These are phyloP conservation scores for Daedalea quercina DNA, from an alignment of 768 basidiomycete genomes.

Conservation along the genomic window DNA sequence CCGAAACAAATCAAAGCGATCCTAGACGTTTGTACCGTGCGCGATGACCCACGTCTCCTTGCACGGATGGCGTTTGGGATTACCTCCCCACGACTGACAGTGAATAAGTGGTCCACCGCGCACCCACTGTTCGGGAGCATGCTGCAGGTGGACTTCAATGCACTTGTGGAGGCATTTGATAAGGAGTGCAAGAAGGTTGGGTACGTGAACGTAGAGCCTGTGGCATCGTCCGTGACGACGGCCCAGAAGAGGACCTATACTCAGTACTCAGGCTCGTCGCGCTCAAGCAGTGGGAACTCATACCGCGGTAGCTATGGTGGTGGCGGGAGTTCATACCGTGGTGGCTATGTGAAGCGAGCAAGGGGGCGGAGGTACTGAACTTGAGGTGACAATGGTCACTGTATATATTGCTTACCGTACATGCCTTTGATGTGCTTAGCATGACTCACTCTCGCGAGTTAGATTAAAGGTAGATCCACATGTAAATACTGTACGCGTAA, in stretches of 20 bases:
- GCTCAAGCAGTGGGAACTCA: constrained; percentile 4
- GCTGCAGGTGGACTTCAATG: constrained; percentile 33
- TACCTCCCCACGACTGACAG: constrained; percentile 36
- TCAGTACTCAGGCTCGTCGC: constrained; percentile 4
- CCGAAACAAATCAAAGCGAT: constrained; percentile 28
- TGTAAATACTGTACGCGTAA: no score
- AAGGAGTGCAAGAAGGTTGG: constrained; percentile 31
- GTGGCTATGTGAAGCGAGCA: constrained; percentile 8
- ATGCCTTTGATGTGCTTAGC: no score
- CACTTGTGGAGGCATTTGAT: constrained; percentile 35
- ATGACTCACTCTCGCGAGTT: no score
- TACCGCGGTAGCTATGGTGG: constrained; percentile 7
- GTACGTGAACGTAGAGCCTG: constrained; percentile 17
- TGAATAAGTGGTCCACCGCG: constrained; percentile 31
- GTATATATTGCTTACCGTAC: not conserved
- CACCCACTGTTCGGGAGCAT: constrained; percentile 41
- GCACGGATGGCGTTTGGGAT: constrained; percentile 47
- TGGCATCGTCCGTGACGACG: constrained; percentile 3
- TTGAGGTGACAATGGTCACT: no score
- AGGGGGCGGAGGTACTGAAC: constrained; percentile 2
- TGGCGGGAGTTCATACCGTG: constrained; percentile 3
- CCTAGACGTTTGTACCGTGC: constrained; percentile 35
- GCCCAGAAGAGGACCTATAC: constrained; percentile 17
- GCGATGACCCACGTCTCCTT: constrained; percentile 43
- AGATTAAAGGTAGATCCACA: no score